Evolutionary conservation across 306 rosid genomes (phyloP).

Genomic region (Trifolium dubium): DNA sequence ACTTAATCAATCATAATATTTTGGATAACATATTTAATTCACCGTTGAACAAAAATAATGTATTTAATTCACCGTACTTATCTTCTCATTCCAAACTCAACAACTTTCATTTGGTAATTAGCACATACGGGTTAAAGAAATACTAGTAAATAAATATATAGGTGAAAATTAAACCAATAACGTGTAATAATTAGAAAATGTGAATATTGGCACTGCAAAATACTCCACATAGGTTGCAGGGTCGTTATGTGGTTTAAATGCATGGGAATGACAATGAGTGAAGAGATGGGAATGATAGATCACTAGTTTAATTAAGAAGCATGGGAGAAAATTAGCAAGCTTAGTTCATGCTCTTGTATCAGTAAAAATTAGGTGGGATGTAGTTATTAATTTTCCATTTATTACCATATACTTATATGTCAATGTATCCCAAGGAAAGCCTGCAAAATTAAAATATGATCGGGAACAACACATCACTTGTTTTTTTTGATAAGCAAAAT

Average conservation of each 20-base stretch:
- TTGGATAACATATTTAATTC: conserved; percentile 32
- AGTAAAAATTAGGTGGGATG: neutral
- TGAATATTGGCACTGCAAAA: too few relatives aligned
- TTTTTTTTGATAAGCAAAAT: too few relatives aligned
- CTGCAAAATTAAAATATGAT: neutral
- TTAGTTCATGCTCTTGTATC: conserved; percentile 28
- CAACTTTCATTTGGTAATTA: neutral
- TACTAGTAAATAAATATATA: too few relatives aligned
- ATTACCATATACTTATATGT: conserved; percentile 19
- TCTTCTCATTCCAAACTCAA: neutral
- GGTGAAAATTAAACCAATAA: too few relatives aligned
- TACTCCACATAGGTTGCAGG: neutral
- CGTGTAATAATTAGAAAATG: neutral
- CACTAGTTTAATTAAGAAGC: conserved; percentile 3
- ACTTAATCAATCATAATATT: conserved; percentile 17
- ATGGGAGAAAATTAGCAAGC: neutral
- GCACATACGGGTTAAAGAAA: neutral
- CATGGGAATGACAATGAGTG: too few relatives aligned
- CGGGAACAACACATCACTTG: neutral
- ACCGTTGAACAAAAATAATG: neutral
- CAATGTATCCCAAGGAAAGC: conserved; percentile 19
- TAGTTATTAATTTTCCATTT: conserved; percentile 6
- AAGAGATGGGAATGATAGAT: neutral
- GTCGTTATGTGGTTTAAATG: neutral
- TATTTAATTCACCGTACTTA: neutral